Conservation (phyloP, 1,139 yeast species). For the Chernovozyma aurita region DNA sequence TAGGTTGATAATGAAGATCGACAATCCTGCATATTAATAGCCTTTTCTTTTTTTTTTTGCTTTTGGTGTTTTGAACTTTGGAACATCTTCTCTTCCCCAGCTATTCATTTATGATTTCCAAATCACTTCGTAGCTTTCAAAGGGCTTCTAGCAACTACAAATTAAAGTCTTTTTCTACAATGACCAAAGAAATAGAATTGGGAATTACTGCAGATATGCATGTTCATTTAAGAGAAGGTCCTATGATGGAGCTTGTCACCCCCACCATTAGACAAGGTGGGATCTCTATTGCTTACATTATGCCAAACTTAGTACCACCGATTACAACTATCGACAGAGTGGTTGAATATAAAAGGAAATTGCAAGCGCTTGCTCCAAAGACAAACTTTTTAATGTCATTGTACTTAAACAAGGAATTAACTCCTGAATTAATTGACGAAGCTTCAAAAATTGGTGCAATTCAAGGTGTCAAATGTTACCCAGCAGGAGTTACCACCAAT, state of each 20-base stretch:
- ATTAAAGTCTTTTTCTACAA: not conserved
- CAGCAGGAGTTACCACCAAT: constrained; percentile 98
- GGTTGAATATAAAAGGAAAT: constrained; percentile 57
- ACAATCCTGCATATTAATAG: no score
- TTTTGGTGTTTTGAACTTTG: no score
- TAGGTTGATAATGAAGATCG: no score
- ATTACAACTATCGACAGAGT: constrained; percentile 76
- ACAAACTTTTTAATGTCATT: constrained; percentile 91
- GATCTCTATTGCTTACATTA: constrained; percentile 80
- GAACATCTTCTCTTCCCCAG: no score
- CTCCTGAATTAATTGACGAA: constrained; percentile 76
- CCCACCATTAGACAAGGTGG: constrained; percentile 93
- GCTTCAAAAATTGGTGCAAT: constrained; percentile 75
- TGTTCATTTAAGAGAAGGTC: constrained; percentile 91
- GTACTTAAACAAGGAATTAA: constrained; percentile 70
- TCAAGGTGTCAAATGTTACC: constrained; percentile 89
- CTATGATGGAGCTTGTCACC: constrained; percentile 85
- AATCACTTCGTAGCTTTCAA: no score
- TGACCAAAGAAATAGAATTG: constrained; percentile 42
- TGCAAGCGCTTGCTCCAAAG: constrained; percentile 68
- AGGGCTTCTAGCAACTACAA: no score
- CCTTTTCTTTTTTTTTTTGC: no score
- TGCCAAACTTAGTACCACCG: constrained; percentile 97
- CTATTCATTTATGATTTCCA: no score
- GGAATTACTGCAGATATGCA: constrained; percentile 95